Conservation (phyloP, 1,139 yeast genomes). For the Wickerhamomyces sp. region DNA sequence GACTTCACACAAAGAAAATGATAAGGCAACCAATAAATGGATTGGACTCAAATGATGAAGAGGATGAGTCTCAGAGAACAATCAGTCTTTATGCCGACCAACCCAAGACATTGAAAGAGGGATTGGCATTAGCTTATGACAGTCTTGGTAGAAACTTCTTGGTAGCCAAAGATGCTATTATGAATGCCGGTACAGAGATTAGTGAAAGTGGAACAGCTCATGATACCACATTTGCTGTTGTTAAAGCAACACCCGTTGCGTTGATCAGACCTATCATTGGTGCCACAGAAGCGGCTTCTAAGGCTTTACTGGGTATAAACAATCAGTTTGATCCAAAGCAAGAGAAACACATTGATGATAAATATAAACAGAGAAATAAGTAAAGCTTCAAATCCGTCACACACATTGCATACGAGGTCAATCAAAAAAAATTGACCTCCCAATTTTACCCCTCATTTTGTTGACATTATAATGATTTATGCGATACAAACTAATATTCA, state of each 20-base stretch:
- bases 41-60: conserved; percentile 22
- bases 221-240: conserved; percentile 50
- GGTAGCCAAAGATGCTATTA: conserved; percentile 61
- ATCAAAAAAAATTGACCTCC: no score
- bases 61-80: conserved; percentile 40
- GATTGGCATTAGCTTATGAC: conserved; percentile 64
- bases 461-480: no score
- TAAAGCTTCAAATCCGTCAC: no score
- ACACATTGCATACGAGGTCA: no score
- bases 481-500: no score
- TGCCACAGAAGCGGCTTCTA: conserved; percentile 85
- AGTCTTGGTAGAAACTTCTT: conserved; percentile 66
- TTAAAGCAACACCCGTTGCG: conserved; percentile 75
- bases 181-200: conserved; percentile 54
- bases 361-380: conserved; percentile 33
- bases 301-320: conserved; percentile 76
- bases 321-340: conserved; percentile 72
- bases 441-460: no score
- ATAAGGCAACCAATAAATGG: conserved; percentile 1
- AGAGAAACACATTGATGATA: conserved; percentile 43
- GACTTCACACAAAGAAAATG: background rate
- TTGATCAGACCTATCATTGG: conserved; percentile 85
- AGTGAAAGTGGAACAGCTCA: conserved; percentile 59
- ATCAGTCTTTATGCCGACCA: conserved; percentile 83
- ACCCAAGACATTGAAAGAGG: conserved; percentile 67